These are phyloP conservation scores for Ascochyta rabiei DNA, from an alignment of 2,329 filamentous ascomycete genomes.

Conservation along the genomic window DNA sequence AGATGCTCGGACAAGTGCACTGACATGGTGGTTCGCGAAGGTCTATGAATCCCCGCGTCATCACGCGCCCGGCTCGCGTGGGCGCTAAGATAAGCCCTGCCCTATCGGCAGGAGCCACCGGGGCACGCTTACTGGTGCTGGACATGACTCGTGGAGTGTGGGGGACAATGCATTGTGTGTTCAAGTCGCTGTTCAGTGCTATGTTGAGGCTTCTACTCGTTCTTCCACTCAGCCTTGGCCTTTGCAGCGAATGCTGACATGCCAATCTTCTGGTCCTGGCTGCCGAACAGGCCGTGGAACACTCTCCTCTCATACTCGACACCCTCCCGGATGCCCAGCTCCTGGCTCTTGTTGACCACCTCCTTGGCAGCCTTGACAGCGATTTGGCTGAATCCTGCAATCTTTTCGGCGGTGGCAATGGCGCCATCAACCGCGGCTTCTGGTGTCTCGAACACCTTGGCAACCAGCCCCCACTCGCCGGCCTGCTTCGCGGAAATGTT, in stretches of 20 bases:
- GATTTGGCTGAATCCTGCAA: conserved; percentile 85
- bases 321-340: conserved; percentile 82
- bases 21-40: background rate
- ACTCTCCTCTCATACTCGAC: conserved; percentile 93
- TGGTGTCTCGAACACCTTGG: conserved; percentile 77
- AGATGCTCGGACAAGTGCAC: background rate
- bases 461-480: conserved; percentile 87
- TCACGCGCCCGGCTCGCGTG: conserved; percentile 12
- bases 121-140: background rate
- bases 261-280: conserved; percentile 93
- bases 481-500: conserved; percentile 85
- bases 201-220: conserved; percentile 62
- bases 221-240: conserved; percentile 87
- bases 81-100: conserved; percentile 8
- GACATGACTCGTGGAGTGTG: background rate
- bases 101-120: conserved; percentile 1
- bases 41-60: background rate
- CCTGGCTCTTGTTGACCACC: conserved; percentile 99
- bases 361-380: conserved; percentile 91
- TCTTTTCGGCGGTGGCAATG: conserved; percentile 83
- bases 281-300: conserved; percentile 93
- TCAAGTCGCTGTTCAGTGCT: background rate
- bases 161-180: background rate
- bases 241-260: conserved; percentile 96
- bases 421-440: conserved; percentile 83